Conservation (phyloP, 2,329 filamentous ascomycete genomes). For the Aspergillus brunneoviolaceus region DNA sequence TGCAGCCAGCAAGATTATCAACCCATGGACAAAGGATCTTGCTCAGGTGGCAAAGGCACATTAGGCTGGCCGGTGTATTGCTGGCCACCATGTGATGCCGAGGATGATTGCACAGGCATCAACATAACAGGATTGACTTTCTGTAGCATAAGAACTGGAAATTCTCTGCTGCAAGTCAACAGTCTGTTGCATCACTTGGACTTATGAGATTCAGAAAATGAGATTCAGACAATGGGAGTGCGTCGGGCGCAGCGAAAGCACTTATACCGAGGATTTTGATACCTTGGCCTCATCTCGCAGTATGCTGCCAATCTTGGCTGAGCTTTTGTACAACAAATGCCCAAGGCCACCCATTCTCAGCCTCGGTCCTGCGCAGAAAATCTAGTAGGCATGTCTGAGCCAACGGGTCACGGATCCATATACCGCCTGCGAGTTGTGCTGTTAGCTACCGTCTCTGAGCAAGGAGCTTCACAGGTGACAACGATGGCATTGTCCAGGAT, state of each 20-base stretch:
- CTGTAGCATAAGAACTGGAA: background rate
- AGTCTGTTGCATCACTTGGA: background rate
- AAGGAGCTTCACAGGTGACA: background rate
- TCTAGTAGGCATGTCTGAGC: slow-evolving; percentile 24
- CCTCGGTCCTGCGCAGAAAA: slow-evolving; percentile 23
- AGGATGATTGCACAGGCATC: background rate
- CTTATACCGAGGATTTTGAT: background rate
- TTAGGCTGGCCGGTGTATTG: background rate
- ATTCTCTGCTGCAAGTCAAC: background rate
- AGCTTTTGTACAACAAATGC: slow-evolving; percentile 21
- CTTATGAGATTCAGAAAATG: background rate
- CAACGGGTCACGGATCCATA: slow-evolving; percentile 33
- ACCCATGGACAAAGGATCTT: too few species aligned
- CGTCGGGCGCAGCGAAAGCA: background rate
- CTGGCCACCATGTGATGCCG: background rate
- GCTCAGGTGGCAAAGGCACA: too few species aligned
- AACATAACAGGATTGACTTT: background rate
- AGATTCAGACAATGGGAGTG: background rate
- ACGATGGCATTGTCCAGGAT: background rate
- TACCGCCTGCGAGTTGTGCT: slow-evolving; percentile 20
- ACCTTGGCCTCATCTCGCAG: slow-evolving; percentile 1
- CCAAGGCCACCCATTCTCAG: slow-evolving; percentile 27
- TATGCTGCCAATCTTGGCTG: slow-evolving; percentile 18
- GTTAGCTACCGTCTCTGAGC: background rate
- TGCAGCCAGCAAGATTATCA: background rate